Percentiles rank a stretch among this genome's conserved stretches.
Conservation (phyloP, 768 basidiomycete genomes). For the Mycena rebaudengoi region DNA sequence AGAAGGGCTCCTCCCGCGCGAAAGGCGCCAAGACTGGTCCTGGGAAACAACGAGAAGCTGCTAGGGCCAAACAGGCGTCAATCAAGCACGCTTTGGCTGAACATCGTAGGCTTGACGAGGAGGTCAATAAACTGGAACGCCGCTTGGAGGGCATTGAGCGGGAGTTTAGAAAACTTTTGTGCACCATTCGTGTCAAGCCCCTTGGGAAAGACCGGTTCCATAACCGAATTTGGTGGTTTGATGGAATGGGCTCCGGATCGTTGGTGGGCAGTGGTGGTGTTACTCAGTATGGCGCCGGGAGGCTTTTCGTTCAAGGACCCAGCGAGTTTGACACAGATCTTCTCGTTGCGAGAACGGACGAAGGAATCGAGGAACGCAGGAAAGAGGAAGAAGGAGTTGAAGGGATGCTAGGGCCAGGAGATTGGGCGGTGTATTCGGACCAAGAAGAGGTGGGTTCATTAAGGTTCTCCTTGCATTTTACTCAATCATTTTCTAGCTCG, state of each 20-base stretch:
- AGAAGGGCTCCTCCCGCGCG: conserved; percentile 64
- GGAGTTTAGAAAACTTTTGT: conserved; percentile 91
- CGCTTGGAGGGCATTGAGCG: conserved; percentile 89
- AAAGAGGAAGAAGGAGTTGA: conserved; percentile 84
- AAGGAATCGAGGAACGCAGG: conserved; percentile 68
- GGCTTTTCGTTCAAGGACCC: conserved; percentile 93
- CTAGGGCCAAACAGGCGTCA: conserved; percentile 79
- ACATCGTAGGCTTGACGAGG: conserved; percentile 86
- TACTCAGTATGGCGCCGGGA: conserved; percentile 86
- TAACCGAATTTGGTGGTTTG: conserved; percentile 98
- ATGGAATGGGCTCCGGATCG: conserved; percentile 89
- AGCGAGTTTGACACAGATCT: conserved; percentile 82
- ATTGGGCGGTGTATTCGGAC: conserved; percentile 93
- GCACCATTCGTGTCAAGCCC: conserved; percentile 86
- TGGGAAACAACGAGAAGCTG: conserved; percentile 84
- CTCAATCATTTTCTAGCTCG: conserved; percentile 60
- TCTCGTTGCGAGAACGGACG: conserved; percentile 64
- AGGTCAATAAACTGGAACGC: conserved; percentile 83
- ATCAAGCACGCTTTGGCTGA: conserved; percentile 86
- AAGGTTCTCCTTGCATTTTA: conserved; percentile 6
- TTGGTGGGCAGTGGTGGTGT: conserved; percentile 81
- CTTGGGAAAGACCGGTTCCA: conserved; percentile 93
- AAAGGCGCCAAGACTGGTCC: conserved; percentile 65
- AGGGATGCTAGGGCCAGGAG: conserved; percentile 73
- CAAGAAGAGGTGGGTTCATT: conserved; percentile 77